Conservation (phyloP, 2,329 filamentous ascomycete species). For the Botrytis sinoallii region DNA sequence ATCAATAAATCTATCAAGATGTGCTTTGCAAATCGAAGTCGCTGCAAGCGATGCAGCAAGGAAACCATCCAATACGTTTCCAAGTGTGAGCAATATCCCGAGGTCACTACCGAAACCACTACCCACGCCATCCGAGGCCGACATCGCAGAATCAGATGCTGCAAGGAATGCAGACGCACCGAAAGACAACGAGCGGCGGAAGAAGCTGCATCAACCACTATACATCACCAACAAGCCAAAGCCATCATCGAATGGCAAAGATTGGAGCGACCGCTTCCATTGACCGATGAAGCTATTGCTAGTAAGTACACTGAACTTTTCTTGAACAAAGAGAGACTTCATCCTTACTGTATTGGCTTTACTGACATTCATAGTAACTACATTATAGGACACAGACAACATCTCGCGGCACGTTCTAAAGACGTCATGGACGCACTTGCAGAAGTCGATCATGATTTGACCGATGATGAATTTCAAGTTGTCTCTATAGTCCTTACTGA, state of each 20-base stretch:
- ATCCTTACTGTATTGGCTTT: constrained; percentile 4
- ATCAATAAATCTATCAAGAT: neutral
- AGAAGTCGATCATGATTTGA: rapidly evolving
- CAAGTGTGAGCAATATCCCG: neutral
- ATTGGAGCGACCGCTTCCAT: constrained; percentile 2
- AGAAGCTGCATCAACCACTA: neutral
- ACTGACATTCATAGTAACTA: neutral
- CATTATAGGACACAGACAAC: neutral
- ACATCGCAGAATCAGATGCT: neutral
- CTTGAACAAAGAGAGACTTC: neutral
- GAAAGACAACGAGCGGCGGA: neutral
- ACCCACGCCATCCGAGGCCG: constrained; percentile 2
- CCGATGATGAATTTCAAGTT: neutral
- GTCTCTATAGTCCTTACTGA: rapidly evolving
- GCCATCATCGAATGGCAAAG: neutral
- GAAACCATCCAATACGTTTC: neutral
- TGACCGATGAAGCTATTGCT: neutral
- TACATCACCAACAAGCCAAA: neutral
- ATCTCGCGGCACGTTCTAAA: rapidly evolving
- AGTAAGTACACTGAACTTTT: neutral
- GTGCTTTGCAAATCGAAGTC: neutral
- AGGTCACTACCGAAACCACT: neutral
- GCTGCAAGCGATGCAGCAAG: neutral
- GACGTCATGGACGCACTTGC: rapidly evolving
- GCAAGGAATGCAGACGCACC: neutral